Percentiles rank a stretch among this genome's conserved stretches.
Evolutionary conservation across 169 alveolate genomes (phyloP).

Genomic region (Sarcocystis neurona): DNA sequence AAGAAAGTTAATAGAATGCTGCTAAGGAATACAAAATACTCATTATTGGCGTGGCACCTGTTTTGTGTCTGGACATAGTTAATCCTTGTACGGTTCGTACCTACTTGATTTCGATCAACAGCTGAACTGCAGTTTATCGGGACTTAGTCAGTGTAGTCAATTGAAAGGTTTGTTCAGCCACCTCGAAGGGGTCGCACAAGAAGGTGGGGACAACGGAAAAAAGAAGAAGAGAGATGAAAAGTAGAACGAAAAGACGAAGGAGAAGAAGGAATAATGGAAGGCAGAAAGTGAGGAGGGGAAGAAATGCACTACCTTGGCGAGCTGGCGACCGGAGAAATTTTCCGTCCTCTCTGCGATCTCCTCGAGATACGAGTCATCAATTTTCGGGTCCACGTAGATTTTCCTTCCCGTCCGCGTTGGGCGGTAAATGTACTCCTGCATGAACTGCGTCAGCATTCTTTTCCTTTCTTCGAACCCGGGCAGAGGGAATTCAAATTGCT

Average conservation of each 20-base stretch:
- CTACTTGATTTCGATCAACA: no score
- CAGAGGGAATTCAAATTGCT: slow-evolving; percentile 91
- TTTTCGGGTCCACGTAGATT: slow-evolving; percentile 72
- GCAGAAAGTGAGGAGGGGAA: neutral
- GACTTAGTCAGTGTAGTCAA: no score
- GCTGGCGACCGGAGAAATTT: slow-evolving; percentile 96
- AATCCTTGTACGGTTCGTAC: no score
- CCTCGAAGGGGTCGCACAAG: no score
- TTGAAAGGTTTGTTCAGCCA: no score
- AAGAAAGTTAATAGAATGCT: no score
- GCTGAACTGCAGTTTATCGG: no score
- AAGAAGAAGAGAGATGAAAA: no score
- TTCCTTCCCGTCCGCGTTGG: slow-evolving; percentile 70
- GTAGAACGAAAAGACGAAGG: neutral
- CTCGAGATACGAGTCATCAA: slow-evolving; percentile 78
- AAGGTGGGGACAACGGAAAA: no score
- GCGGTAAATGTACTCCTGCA: slow-evolving; percentile 85
- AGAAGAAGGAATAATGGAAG: neutral
- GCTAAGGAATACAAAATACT: no score
- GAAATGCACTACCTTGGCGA: slow-evolving; percentile 78
- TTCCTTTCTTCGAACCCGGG: slow-evolving; percentile 90
- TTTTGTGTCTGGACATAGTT: no score
- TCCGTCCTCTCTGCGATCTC: slow-evolving; percentile 86
- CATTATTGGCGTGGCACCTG: no score
- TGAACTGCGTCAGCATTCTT: slow-evolving; percentile 88